These are phyloP conservation scores for Mycena floridula DNA, from an alignment of 768 basidiomycete species.

Conservation along the genomic window DNA sequence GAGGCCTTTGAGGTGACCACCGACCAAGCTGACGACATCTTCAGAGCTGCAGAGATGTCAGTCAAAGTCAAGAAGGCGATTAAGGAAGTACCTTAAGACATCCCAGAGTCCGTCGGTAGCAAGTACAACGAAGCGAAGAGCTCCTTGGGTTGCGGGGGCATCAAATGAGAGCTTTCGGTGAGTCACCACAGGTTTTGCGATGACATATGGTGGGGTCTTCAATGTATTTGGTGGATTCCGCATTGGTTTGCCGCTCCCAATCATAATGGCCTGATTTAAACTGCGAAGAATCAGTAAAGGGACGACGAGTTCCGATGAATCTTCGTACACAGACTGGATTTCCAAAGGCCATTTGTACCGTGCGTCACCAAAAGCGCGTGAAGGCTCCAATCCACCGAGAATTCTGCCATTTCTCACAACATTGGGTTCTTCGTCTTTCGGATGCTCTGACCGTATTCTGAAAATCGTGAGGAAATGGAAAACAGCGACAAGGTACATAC, in stretches of 20 bases:
- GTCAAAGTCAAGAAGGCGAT: not conserved
- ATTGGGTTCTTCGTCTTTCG: constrained; percentile 59
- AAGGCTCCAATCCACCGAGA: constrained; percentile 83
- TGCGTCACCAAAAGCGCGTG: constrained; percentile 83
- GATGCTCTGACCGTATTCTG: constrained; percentile 82
- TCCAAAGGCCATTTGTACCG: constrained; percentile 82
- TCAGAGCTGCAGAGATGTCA: constrained; percentile 51
- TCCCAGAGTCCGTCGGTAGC: constrained; percentile 88
- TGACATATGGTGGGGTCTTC: constrained; percentile 93
- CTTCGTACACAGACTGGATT: constrained; percentile 62
- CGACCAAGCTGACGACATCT: constrained; percentile 84
- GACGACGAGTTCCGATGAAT: not conserved
- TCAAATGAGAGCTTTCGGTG: constrained; percentile 61
- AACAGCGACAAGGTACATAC: constrained; percentile 35
- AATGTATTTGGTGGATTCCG: constrained; percentile 55
- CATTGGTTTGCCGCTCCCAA: constrained; percentile 52
- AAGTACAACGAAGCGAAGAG: constrained; percentile 75
- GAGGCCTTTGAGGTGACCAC: constrained; percentile 69
- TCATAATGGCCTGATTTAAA: constrained; percentile 60
- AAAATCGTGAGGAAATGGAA: too few species aligned
- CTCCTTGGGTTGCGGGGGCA: constrained; percentile 22
- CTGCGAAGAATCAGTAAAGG: constrained; percentile 19
- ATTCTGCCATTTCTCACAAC: constrained; percentile 81
- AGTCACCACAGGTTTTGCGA: constrained; percentile 74
- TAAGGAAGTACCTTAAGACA: constrained; percentile 36